These are phyloP conservation scores for Pseudogymnoascus sp. DNA, from an alignment of 2,329 filamentous ascomycete species.

Conservation along the genomic window DNA sequence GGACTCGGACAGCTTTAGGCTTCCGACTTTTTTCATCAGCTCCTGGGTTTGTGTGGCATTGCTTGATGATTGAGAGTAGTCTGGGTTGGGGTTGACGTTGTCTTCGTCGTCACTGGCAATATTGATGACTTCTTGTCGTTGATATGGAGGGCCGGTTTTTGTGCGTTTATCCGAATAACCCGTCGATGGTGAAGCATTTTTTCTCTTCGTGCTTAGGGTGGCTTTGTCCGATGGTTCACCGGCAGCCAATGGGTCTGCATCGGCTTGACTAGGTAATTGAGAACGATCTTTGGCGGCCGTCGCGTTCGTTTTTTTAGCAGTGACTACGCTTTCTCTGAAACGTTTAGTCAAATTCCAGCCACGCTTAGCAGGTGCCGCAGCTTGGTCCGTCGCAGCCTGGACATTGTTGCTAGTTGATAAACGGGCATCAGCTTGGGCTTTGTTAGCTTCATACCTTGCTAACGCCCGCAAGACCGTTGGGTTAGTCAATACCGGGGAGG, in stretches of 20 bases:
- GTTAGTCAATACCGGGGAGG: neutral
- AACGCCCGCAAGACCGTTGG: neutral
- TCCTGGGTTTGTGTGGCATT: neutral
- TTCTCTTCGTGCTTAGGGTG: neutral
- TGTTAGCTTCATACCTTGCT: neutral
- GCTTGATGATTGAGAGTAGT: neutral
- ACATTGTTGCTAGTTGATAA: neutral
- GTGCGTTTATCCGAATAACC: neutral
- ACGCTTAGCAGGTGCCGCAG: neutral
- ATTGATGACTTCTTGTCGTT: neutral
- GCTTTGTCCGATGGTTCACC: neutral
- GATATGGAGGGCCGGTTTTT: neutral
- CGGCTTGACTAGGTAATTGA: too few relatives aligned
- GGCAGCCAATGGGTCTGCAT: too few relatives aligned
- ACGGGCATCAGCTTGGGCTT: neutral
- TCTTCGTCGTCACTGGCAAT: neutral
- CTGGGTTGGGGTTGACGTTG: neutral
- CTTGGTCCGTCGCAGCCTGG: neutral
- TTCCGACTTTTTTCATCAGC: neutral
- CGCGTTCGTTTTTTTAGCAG: too few relatives aligned
- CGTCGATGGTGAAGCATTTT: neutral
- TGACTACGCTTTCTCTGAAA: too few relatives aligned
- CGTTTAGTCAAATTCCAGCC: too few relatives aligned
- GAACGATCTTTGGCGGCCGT: too few relatives aligned
- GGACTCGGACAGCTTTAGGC: neutral